Percentiles rank a stretch among this genome's conserved stretches.
These are phyloP conservation scores for Lentinula sp. DNA, from an alignment of 768 basidiomycete species.

Conservation along the genomic window DNA sequence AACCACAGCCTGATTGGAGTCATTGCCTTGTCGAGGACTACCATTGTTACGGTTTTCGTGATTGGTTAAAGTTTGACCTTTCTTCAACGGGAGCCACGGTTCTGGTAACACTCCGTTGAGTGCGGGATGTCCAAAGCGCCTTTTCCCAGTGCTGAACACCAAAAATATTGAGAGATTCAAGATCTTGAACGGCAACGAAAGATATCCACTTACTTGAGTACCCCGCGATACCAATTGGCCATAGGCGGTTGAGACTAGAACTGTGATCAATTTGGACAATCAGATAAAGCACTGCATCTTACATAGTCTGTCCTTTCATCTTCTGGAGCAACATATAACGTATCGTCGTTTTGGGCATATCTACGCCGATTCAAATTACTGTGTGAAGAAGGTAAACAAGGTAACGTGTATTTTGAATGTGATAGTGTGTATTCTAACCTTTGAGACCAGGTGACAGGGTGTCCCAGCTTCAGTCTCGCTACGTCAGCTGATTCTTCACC, in stretches of 20 bases:
- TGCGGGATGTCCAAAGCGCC: constrained; percentile 93
- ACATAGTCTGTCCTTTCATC: constrained; percentile 91
- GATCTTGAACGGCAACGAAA: background rate
- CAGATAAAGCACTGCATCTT: constrained; percentile 11
- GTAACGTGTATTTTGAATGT: background rate
- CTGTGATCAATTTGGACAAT: constrained; percentile 8
- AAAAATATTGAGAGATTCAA: constrained; percentile 6
- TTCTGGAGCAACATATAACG: constrained; percentile 91
- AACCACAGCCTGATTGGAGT: constrained; percentile 63
- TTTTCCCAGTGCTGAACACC: constrained; percentile 73
- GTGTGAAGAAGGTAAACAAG: background rate
- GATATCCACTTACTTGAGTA: constrained; percentile 63
- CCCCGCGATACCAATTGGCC: constrained; percentile 91
- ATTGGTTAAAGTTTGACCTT: constrained; percentile 72
- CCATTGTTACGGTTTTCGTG: constrained; percentile 28
- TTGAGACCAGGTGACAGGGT: constrained; percentile 86
- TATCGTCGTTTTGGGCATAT: constrained; percentile 93
- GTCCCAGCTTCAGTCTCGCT: constrained; percentile 65
- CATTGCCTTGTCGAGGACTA: constrained; percentile 29
- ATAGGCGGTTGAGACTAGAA: constrained; percentile 90
- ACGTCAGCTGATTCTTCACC: constrained; percentile 85
- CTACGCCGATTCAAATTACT: constrained; percentile 82
- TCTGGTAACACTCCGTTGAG: constrained; percentile 89
- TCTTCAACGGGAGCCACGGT: constrained; percentile 92
- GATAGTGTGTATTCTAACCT: constrained; percentile 42